Conservation (phyloP, 805 yeast genomes). For the Cyberlindnera xylosilytica region DNA sequence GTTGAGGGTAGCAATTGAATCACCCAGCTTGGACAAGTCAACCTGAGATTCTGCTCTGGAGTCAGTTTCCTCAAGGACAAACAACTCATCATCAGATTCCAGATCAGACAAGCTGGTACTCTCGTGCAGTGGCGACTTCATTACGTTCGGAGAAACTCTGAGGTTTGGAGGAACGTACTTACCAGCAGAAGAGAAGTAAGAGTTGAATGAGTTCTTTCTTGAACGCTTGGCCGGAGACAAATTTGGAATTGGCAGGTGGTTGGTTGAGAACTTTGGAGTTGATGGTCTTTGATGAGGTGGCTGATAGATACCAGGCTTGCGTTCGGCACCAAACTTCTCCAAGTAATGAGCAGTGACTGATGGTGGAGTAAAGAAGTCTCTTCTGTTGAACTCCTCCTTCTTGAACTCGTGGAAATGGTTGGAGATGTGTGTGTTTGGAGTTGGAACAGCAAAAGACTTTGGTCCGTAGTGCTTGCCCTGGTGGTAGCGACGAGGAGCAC, state of each 20-base stretch:
- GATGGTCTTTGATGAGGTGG: conserved; percentile 28
- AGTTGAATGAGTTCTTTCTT: conserved; percentile 25
- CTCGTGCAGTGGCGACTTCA: conserved; percentile 24
- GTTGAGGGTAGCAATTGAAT: conserved; percentile 10
- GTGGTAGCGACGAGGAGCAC: conserved; percentile 20
- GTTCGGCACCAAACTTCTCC: conserved; percentile 50
- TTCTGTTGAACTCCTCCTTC: conserved; percentile 47
- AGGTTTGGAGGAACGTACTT: conserved; percentile 74
- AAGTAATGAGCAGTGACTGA: conserved; percentile 67
- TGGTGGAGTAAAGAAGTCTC: conserved; percentile 77
- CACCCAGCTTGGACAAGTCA: conserved; percentile 11
- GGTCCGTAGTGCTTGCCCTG: conserved; percentile 31
- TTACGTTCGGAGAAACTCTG: conserved; percentile 41
- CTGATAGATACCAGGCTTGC: conserved; percentile 28
- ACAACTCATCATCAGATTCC: conserved; percentile 33
- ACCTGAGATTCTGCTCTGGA: conserved; percentile 15
- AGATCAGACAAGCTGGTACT: conserved; percentile 21
- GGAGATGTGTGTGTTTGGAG: conserved; percentile 45
- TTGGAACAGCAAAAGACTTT: conserved; percentile 62
- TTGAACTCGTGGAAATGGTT: conserved; percentile 37
- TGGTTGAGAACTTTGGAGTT: conserved; percentile 18
- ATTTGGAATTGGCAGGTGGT: conserved; percentile 4
- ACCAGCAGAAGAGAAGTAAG: conserved; percentile 39
- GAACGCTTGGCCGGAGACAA: conserved; percentile 10
- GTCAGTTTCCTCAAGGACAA: conserved; percentile 36